Percentiles rank a stretch among this genome's conserved stretches.
phyloP scores from a whole-genome alignment of 805 yeast species.

The Candida cerambycidarum region DNA sequence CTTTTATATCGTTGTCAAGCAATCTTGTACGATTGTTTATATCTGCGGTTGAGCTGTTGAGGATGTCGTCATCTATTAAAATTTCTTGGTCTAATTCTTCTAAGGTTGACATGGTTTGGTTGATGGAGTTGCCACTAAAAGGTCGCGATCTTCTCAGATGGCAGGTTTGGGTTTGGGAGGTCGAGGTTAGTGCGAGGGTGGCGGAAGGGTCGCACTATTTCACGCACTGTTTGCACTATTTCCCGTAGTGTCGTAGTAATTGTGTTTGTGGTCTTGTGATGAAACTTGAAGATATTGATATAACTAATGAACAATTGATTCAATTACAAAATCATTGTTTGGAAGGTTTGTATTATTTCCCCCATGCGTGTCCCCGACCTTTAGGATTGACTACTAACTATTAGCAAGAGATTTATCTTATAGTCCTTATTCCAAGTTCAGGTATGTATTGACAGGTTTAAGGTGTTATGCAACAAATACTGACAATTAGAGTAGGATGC shows the following conservation, averaged over 20 bases:
- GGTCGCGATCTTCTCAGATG: neutral
- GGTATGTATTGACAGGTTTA: constrained; percentile 18
- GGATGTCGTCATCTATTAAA: constrained; percentile 79
- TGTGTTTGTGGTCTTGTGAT: neutral
- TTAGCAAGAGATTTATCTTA: constrained; percentile 54
- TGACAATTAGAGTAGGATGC: constrained; percentile 68
- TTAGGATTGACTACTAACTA: too few species aligned
- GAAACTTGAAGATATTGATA: constrained; percentile 8
- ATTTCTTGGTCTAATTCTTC: constrained; percentile 75
- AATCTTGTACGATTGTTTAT: constrained; percentile 81
- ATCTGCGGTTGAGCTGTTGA: constrained; percentile 75
- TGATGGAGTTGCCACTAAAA: constrained; percentile 8
- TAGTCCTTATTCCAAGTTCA: constrained; percentile 70
- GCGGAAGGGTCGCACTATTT: too few species aligned
- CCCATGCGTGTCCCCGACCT: too few species aligned
- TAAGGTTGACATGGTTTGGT: constrained; percentile 83
- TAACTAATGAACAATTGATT: constrained; percentile 19
- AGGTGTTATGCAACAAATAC: neutral
- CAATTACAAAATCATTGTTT: constrained; percentile 18
- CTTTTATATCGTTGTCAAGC: constrained; percentile 91
- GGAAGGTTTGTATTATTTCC: constrained; percentile 22
- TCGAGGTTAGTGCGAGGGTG: too few species aligned
- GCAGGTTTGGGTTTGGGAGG: too few species aligned
- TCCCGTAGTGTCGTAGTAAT: neutral
- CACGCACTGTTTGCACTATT: too few species aligned